Evolutionary conservation across 164 flowering plant species (phyloP), one percentile per base, ranked within the genome.

Genomic region (Cinnamomum micranthum): DNA sequence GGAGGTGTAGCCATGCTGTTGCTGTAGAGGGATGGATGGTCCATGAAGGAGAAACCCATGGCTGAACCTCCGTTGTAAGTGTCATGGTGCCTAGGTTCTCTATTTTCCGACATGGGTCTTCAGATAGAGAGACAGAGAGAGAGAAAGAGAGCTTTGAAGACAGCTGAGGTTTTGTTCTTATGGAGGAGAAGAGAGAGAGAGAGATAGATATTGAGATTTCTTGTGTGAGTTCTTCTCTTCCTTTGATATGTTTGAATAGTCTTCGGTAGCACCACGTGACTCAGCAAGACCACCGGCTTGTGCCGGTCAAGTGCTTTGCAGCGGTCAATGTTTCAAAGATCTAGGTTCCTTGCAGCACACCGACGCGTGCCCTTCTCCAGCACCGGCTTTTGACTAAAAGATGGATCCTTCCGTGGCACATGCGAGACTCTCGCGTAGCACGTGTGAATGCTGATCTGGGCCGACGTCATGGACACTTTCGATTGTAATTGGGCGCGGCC

Each of bases 341-440:
- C 47, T 47, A 3, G 23, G 64, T 22, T 7, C 2, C 64, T 51
- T 59, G 69, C 60, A 50, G 15, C 70, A 13, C 74, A 71, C 73
- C 22, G 63, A 77, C 82, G 80, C 84, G 87, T 81, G 83, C 70
- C 76, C 1, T 14, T 17, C 2, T 14, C 0, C 25, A 77, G 81
- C 84, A 80, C 84, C 85, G 83, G 71, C 81, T 63, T 85, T 83
- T 85, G 85, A 85, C 85, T 79, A 72, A 65, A 41, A 66, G 82
- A 73, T 74, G 25, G n/a, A 80, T 74, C 74, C 35, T 51, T 5
- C 28, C 28, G 50, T 27, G 79, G 71, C 83, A 77, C 80, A 79
- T 82, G 87, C 73, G 69, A 50, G 66, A 25, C 2, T 20, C 6
- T 20, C 6, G 4, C 11, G 19, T 33, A 6, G 11, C 22, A 67